Evolutionary conservation across 1,139 yeast genomes (phyloP), one percentile per base, ranked within the genome.

Genomic region (Candida pseudoviswanathii): DNA sequence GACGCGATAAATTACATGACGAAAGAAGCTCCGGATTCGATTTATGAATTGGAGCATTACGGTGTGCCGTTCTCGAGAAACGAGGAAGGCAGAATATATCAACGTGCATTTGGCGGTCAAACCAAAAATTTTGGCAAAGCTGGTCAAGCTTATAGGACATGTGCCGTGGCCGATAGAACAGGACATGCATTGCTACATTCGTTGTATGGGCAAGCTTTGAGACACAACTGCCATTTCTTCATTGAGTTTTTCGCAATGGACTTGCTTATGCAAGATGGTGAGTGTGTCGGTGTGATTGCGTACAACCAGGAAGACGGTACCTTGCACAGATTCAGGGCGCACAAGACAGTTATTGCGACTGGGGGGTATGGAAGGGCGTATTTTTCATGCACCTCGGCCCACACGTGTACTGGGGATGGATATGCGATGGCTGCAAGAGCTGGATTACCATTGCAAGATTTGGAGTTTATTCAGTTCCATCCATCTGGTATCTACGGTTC

Each of bases 1-100:
- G 98, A 94, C 67, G 97, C 98, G 49, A 94, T 94, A 68, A 98
- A 94, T 75, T 94, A 94, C 78, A 94, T 94, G 99, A 92, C 98
- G 55, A 85, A 91, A 70, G 98, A 94, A 74, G 99, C 99, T 24
- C 97, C 98, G 43, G 84, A 85, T 60, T 87, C 97, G 45, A 92
- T 94, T 64, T 90, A 91, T 62, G 99, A 94, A 77, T 81, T 94
- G 69, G 99, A 94, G 78, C 96, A 92, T 75, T 94, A 84, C 72
- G 99, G 99, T 77, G 95, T 94, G 60, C 99, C 99, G 54, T 94
- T 94, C 77, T 90, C 97, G 47, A 86, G 99, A 80, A 94, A 91
- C 63, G 95, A 91, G 60, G 94, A 90, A 68, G 99, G 99, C 56
- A 82, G 96, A 67, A 94, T 94, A 66, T 94, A 94, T 75, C 99